A percentile compares a stretch with the other conserved stretches of the same genome.
These are phyloP conservation scores for Sambucus nigra DNA, from an alignment of 129 eudicot species.

Conservation along the genomic window DNA sequence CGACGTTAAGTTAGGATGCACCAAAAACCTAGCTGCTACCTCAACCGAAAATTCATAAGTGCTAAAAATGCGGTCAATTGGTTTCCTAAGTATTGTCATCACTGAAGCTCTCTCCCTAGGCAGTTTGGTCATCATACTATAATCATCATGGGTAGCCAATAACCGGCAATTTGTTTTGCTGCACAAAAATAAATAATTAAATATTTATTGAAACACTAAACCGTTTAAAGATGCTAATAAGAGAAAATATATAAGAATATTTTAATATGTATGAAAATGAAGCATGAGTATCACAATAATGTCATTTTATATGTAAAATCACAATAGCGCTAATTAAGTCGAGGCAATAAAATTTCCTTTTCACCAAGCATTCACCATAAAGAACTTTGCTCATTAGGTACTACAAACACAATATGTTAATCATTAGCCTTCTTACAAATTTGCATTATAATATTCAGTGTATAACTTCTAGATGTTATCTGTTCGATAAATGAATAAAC, in stretches of 20 bases:
- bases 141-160: conserved; percentile 90
- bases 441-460: no score
- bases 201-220: not conserved
- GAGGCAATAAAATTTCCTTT: no score
- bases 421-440: no score
- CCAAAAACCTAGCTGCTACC: conserved; percentile 91
- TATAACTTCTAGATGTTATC: no score
- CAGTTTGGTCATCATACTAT: conserved; percentile 79
- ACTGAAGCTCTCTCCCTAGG: conserved; percentile 72
- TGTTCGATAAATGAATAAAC: no score
- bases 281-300: not conserved
- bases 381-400: no score
- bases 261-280: not conserved
- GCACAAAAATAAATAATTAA: conserved; percentile 14
- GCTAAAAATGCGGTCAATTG: conserved; percentile 92
- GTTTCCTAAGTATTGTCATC: conserved; percentile 85
- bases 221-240: not conserved
- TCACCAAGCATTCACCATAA: no score
- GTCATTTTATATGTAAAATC: no score
- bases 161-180: conserved; percentile 71
- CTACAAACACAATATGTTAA: no score
- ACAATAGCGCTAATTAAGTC: no score
- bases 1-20: conserved; percentile 82
- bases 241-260: no score
- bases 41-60: conserved; percentile 89